Evolutionary conservation across 164 flowering plant species (phyloP).

Genomic region (Sedum album): DNA sequence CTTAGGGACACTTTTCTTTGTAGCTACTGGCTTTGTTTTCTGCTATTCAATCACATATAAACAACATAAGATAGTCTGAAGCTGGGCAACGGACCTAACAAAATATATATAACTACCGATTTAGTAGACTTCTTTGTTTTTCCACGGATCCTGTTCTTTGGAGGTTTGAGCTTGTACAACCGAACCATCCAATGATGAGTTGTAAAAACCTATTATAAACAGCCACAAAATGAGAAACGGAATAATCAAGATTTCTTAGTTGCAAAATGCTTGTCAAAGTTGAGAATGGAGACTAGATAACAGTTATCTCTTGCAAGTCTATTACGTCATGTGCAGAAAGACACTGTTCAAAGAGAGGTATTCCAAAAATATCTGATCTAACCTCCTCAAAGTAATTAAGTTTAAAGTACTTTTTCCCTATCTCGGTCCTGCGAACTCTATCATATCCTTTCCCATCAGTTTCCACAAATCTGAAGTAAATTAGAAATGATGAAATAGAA

Average conservation of each 20-base stretch:
- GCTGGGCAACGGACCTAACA: background rate
- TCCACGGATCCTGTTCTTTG: conserved; percentile 76
- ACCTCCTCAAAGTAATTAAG: conserved; percentile 98
- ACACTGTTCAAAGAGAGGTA: background rate
- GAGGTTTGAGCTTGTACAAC: conserved; percentile 79
- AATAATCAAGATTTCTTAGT: background rate
- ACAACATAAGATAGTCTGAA: background rate
- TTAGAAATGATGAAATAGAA: background rate
- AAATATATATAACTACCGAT: conserved; percentile 33
- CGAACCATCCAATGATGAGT: conserved; percentile 99
- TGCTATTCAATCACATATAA: conserved; percentile 18
- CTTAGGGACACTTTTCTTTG: conserved; percentile 37
- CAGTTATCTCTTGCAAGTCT: too few relatives aligned
- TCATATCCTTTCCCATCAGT: conserved; percentile 92
- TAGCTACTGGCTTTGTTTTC: conserved; percentile 39
- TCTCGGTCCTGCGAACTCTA: conserved; percentile 88
- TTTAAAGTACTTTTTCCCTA: conserved; percentile 91
- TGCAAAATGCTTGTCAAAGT: background rate
- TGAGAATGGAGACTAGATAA: background rate
- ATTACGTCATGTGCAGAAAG: background rate
- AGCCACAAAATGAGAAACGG: background rate
- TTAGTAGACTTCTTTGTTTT: conserved; percentile 63
- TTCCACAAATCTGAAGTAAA: conserved; percentile 69
- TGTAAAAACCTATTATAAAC: conserved; percentile 61
- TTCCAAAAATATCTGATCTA: conserved; percentile 7